Evolutionary conservation across 2,329 filamentous ascomycete species (phyloP), one percentile per base, ranked within the genome.

Genomic region (Stagonosporopsis chrysanthemi): DNA sequence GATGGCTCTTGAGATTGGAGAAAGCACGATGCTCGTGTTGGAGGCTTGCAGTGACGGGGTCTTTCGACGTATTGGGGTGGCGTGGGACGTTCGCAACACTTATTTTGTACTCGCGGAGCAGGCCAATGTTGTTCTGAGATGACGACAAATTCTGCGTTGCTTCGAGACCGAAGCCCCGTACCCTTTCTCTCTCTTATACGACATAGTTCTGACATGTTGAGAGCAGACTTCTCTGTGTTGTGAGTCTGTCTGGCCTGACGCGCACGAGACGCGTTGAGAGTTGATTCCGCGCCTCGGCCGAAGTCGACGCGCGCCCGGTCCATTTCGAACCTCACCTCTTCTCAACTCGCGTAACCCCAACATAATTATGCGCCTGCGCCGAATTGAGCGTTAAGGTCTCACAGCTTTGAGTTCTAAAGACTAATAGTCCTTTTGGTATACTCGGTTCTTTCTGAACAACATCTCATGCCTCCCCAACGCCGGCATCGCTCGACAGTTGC

Each of bases 401-500:
- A 12, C 12, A 39, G 22, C 12, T 7, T 19, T 19, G 19, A 19
- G 19, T 19, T 19, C 4, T n/a, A 17, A 17, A n/a, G 33, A 17
- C 19, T 1, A 9, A n/a, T 4, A 36, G 8, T 6, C 8, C 24
- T 6, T 4, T 36, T 19, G 7, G 33, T 36, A 4, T 6, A 7
- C 15, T 17, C 33, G 9, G 15, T n/a, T 19, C 19, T 19, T 19
- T 19, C 19, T 19, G 19, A 19, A 19, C 3, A 19, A 19, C 19
- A 4, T 12, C 36, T 22, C 36, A 56, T 56, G 53, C 53, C 47
- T 14, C 47, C 12, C 8, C 53, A 56, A 28, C 51, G 51, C 23
- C 55, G 55, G 4, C 55, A 58, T 49, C 43, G 50, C 14, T 58
- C 55, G 8, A 33, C 55, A 6, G 49, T 58, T 23, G 55, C 58